These are phyloP conservation scores for Xerocomus cyaneibrunnescens DNA, from an alignment of 1,284 basidiomycete genomes.

Conservation along the genomic window DNA sequence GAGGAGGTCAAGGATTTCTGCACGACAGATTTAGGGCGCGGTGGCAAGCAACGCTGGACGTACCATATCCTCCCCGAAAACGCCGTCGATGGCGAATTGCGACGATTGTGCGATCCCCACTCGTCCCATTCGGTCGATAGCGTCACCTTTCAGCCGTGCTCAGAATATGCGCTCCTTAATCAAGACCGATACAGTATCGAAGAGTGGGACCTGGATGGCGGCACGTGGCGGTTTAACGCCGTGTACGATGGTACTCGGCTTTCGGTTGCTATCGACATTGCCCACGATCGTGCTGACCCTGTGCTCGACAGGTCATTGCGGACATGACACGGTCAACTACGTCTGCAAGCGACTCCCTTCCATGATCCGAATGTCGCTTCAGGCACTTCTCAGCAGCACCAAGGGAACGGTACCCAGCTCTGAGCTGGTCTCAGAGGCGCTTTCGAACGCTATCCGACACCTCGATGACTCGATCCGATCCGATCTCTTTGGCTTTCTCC, in stretches of 20 bases:
- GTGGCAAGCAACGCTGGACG: slow-evolving; percentile 52
- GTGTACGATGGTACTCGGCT: slow-evolving; percentile 55
- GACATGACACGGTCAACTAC: slow-evolving; percentile 58
- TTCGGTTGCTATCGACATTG: not conserved
- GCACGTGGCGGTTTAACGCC: slow-evolving; percentile 58
- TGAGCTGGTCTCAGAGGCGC: slow-evolving; percentile 43
- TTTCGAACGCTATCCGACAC: slow-evolving; percentile 42
- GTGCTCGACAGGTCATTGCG: slow-evolving; percentile 52
- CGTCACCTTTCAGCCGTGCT: slow-evolving; percentile 61
- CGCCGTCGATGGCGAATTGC: slow-evolving; percentile 47
- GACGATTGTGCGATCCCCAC: slow-evolving; percentile 37
- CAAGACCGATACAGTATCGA: slow-evolving; percentile 58
- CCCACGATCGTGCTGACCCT: slow-evolving; percentile 12
- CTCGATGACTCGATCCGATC: slow-evolving; percentile 47
- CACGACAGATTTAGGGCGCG: slow-evolving; percentile 57
- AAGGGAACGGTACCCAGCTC: slow-evolving; percentile 32
- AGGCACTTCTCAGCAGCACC: slow-evolving; percentile 37
- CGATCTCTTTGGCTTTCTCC: slow-evolving; percentile 47
- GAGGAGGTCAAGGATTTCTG: slow-evolving; percentile 53
- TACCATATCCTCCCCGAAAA: slow-evolving; percentile 53
- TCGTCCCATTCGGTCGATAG: slow-evolving; percentile 45
- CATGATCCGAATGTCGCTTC: slow-evolving; percentile 45
- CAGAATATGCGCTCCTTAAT: slow-evolving; percentile 44
- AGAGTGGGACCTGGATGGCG: slow-evolving; percentile 53
- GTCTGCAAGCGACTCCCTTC: slow-evolving; percentile 46